A percentile compares a stretch with the other conserved stretches of the same genome.
phyloP scores from a whole-genome alignment of 1,284 basidiomycete species.

The Leccinum ponderosum region DNA sequence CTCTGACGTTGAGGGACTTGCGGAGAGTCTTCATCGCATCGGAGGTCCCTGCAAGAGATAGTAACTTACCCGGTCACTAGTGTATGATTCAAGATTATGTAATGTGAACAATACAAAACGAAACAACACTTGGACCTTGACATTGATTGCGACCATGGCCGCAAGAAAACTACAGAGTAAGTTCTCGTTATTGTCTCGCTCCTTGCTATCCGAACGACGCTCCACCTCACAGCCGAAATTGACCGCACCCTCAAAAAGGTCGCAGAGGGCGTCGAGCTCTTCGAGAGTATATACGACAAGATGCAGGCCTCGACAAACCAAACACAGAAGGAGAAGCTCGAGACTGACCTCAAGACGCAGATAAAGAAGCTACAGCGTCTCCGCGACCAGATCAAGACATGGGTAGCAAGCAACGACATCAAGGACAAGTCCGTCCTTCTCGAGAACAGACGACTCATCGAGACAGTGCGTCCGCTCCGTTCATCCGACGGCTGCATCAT shows the following conservation, averaged over 20 bases:
- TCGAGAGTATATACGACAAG: conserved; percentile 96
- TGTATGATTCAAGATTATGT: conserved; percentile 18
- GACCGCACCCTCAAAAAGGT: conserved; percentile 97
- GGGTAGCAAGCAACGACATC: conserved; percentile 98
- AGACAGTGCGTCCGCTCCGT: conserved; percentile 74
- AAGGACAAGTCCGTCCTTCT: conserved; percentile 96
- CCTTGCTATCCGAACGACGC: background rate
- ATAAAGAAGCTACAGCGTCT: conserved; percentile 99
- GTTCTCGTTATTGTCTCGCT: conserved; percentile 19
- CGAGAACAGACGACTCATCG: conserved; percentile 95
- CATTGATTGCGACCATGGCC: conserved; percentile 55
- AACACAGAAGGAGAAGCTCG: conserved; percentile 96
- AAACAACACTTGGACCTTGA: background rate
- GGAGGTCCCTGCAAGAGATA: too few relatives aligned
- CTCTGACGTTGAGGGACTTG: conserved; percentile 72
- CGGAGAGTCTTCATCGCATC: conserved; percentile 80
- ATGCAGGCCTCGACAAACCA: conserved; percentile 92
- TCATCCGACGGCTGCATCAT: conserved; percentile 2
- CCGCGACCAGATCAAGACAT: conserved; percentile 99
- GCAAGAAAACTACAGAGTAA: conserved; percentile 81
- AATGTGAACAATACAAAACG: conserved; percentile 13
- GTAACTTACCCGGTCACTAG: too few relatives aligned
- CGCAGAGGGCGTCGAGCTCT: conserved; percentile 89
- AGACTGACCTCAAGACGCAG: conserved; percentile 94
- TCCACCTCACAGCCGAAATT: conserved; percentile 74